Conservation (phyloP, 352 stramenopile species). For the Saprolegnia diclina region DNA sequence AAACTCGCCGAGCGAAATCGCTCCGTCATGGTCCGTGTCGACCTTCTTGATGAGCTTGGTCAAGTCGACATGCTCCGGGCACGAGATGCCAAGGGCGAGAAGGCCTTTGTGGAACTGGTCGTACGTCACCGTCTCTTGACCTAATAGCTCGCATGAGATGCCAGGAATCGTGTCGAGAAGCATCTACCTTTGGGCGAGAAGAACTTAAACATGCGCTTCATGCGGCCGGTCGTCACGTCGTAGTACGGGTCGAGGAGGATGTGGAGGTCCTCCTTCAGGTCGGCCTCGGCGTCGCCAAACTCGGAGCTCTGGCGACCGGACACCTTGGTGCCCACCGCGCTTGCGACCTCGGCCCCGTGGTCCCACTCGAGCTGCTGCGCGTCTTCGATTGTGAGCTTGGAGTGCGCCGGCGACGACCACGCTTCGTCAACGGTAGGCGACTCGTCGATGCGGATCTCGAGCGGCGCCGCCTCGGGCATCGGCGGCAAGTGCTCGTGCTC, state of each 20-base stretch:
- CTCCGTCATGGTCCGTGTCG: conserved; percentile 73
- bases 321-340: not conserved
- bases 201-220: conserved; percentile 22
- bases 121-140: conserved; percentile 61
- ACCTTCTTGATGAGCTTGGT: conserved; percentile 65
- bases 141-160: conserved; percentile 21
- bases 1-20: conserved; percentile 83
- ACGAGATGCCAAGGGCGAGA: conserved; percentile 70
- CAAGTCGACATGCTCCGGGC: conserved; percentile 56
- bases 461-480: not conserved
- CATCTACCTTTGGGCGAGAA: conserved; percentile 13
- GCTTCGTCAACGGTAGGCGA: not conserved
- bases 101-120: conserved; percentile 65
- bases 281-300: conserved; percentile 19
- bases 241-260: conserved; percentile 78
- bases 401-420: not conserved
- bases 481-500: not conserved
- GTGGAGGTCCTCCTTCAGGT: conserved; percentile 13
- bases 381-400: conserved; percentile 18
- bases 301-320: not conserved
- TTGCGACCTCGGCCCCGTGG: not conserved
- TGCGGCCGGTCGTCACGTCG: conserved; percentile 50
- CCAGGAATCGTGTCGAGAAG: not conserved
- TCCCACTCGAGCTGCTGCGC: conserved; percentile 23
- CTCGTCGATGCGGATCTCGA: conserved; percentile 7